phyloP scores from a whole-genome alignment of 2,329 filamentous ascomycete genomes.

The Colletotrichum sp. region DNA sequence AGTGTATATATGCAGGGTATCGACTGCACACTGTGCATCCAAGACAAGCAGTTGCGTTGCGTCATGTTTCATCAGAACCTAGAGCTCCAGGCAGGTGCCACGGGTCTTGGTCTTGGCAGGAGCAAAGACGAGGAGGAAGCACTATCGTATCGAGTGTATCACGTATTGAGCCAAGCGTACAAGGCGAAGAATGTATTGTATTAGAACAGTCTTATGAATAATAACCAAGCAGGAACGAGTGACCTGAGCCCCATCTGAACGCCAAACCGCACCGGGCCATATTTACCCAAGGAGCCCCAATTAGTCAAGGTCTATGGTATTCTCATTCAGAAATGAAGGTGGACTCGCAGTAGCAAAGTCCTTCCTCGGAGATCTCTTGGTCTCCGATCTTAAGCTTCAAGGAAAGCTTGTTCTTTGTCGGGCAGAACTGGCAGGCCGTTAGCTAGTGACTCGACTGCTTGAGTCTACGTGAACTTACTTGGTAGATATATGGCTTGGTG shows the following conservation, averaged over 20 bases:
- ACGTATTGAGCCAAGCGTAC: not conserved
- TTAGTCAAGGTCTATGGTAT: conserved; percentile 26
- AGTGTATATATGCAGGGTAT: not conserved
- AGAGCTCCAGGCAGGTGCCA: not conserved
- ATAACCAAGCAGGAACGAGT: conserved; percentile 19
- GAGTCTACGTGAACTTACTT: conserved; percentile 59
- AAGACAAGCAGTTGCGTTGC: not conserved
- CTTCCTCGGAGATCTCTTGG: conserved; percentile 78
- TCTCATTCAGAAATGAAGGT: conserved; percentile 86
- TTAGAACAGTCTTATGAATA: conserved; percentile 15
- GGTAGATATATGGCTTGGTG: conserved; percentile 97
- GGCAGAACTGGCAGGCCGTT: conserved; percentile 65
- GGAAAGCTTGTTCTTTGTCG: conserved; percentile 65
- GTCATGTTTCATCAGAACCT: not conserved
- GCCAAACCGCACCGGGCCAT: conserved; percentile 15
- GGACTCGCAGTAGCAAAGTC: conserved; percentile 83
- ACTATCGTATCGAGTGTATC: too few relatives aligned
- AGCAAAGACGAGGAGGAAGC: not conserved
- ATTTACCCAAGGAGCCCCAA: conserved; percentile 10
- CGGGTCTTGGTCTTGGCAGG: not conserved
- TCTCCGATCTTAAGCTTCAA: conserved; percentile 88
- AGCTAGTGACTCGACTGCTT: conserved; percentile 13
- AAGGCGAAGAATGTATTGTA: conserved; percentile 3
- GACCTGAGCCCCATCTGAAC: conserved; percentile 14
- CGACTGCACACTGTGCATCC: not conserved